phyloP scores from a whole-genome alignment of 2,329 filamentous ascomycete genomes.

The Ceratocystis variospora region DNA sequence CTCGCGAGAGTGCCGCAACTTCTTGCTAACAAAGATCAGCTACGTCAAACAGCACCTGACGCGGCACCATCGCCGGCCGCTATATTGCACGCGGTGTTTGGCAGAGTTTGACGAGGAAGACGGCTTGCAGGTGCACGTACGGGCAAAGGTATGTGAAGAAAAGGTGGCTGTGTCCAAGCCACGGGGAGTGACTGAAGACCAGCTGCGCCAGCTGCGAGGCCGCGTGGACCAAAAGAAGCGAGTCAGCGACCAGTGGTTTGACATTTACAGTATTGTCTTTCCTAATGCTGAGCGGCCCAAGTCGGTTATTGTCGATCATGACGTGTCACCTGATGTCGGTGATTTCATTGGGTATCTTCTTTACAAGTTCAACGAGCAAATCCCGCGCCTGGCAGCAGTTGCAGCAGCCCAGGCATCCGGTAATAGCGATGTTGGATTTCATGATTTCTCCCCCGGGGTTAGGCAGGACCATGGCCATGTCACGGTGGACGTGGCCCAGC shows the following conservation, averaged over 20 bases:
- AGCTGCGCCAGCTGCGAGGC: constrained; percentile 20
- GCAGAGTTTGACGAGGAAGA: constrained; percentile 19
- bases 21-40: constrained; percentile 22
- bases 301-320: constrained; percentile 21
- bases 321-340: constrained; percentile 20
- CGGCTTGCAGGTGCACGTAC: constrained; percentile 20
- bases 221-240: constrained; percentile 21
- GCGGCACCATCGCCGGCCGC: constrained; percentile 21
- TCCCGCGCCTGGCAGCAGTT: background rate
- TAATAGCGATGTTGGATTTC: background rate
- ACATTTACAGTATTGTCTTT: constrained; percentile 22
- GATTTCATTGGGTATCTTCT: constrained; percentile 20
- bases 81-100: constrained; percentile 22
- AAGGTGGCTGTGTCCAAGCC: constrained; percentile 13
- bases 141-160: constrained; percentile 16
- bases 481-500: constrained; percentile 5
- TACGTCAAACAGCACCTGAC: constrained; percentile 24
- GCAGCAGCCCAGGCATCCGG: background rate
- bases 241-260: constrained; percentile 22
- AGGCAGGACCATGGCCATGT: background rate
- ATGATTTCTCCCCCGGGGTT: background rate
- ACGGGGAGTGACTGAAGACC: constrained; percentile 21
- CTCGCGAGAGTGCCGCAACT: constrained; percentile 21
- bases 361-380: constrained; percentile 6
- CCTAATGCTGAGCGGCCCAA: constrained; percentile 18